Conservation (phyloP, 78 protist species). For the Dictyostelium firmibasis region DNA sequence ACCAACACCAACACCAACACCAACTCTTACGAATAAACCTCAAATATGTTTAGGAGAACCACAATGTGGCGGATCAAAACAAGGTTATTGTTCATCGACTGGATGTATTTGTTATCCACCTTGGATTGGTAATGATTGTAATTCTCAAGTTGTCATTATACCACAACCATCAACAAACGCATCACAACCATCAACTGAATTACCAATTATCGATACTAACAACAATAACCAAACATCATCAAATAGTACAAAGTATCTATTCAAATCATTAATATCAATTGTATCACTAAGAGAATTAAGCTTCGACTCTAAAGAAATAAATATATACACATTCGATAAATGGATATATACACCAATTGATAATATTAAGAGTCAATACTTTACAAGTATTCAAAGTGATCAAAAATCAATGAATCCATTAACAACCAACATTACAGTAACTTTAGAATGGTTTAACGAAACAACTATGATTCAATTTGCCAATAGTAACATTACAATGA, state of each 20-base stretch:
- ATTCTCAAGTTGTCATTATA: not conserved
- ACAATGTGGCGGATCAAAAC: not conserved
- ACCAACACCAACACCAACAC: not conserved
- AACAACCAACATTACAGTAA: not conserved
- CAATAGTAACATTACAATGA: not conserved
- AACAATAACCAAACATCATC: not conserved
- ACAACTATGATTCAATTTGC: not conserved
- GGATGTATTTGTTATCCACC: not conserved
- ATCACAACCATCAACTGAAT: not conserved
- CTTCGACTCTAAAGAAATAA: not conserved
- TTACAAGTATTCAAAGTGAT: not conserved
- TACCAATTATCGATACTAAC: not conserved
- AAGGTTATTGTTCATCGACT: not conserved
- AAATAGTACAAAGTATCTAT: not conserved
- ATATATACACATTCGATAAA: not conserved
- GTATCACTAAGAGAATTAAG: not conserved
- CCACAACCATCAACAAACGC: not conserved
- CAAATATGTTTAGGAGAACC: not conserved
- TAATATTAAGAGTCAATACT: not conserved
- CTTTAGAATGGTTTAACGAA: not conserved
- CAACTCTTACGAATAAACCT: not conserved
- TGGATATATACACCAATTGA: not conserved
- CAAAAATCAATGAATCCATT: not conserved
- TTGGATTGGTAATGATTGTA: not conserved
- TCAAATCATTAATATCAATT: not conserved